Percentiles rank a stretch among this genome's conserved stretches.
phyloP scores from a whole-genome alignment of 116 monocot genomes.

The Iris pallida region DNA sequence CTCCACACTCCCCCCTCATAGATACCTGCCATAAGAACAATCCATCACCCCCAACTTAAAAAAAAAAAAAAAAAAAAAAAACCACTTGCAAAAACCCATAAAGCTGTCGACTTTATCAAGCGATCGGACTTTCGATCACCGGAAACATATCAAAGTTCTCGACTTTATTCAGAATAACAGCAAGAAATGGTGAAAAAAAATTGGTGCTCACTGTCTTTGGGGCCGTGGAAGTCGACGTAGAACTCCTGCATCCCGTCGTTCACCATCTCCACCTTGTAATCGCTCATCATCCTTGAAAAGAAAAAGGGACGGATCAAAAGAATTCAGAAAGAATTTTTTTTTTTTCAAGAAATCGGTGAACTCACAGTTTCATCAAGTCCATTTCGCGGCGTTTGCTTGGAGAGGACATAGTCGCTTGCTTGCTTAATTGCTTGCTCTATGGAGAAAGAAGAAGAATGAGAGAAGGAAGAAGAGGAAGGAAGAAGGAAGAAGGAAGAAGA shows the following conservation, averaged over 20 bases:
- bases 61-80: not conserved
- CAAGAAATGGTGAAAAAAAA: not conserved
- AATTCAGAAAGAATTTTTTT: no score
- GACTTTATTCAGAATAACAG: not conserved
- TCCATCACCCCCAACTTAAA: not conserved
- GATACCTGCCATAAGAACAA: conserved; percentile 26
- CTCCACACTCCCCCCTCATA: conserved; percentile 63
- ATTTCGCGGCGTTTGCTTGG: conserved; percentile 73
- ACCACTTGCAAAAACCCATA: no score
- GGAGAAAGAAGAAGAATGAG: no score
- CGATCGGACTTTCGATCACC: no score
- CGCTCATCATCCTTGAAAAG: conserved; percentile 45
- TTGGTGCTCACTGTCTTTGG: conserved; percentile 38
- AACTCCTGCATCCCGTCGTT: conserved; percentile 62
- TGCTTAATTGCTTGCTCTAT: not conserved
- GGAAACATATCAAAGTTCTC: no score
- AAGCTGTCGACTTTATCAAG: no score
- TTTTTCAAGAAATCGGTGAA: no score
- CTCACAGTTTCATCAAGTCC: conserved; percentile 76
- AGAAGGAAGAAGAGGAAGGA: no score
- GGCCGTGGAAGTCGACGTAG: conserved; percentile 43
- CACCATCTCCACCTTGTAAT: conserved; percentile 56
- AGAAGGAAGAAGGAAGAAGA: no score
- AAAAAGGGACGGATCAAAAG: not conserved
- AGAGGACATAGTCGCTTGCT: conserved; percentile 44